These are phyloP conservation scores for Septoria linicola DNA, from an alignment of 2,329 filamentous ascomycete genomes.

Conservation along the genomic window DNA sequence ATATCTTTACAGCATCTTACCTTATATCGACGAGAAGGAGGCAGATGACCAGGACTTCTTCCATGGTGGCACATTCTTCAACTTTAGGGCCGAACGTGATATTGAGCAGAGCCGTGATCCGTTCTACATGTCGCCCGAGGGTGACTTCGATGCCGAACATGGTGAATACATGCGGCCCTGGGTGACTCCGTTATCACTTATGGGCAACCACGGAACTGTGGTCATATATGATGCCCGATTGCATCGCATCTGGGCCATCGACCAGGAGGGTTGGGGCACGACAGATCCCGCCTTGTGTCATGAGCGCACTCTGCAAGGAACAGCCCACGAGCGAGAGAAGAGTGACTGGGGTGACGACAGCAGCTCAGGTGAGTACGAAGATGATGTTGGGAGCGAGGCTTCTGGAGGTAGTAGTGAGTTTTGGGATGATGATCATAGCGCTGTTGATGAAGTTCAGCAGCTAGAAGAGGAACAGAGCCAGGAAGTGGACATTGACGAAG, in stretches of 20 bases:
- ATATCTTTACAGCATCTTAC: conserved; percentile 20
- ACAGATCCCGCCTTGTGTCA: conserved; percentile 11
- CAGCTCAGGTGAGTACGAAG: neutral
- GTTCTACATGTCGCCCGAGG: conserved; percentile 1
- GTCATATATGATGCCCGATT: conserved; percentile 16
- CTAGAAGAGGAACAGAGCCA: conserved; percentile 1
- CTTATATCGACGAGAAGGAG: conserved; percentile 13
- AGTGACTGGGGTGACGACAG: conserved; percentile 17
- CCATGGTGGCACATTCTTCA: conserved; percentile 12
- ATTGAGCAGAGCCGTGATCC: conserved; percentile 12
- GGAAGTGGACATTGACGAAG: conserved; percentile 17
- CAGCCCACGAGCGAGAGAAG: conserved; percentile 6
- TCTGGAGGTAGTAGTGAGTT: conserved; percentile 17
- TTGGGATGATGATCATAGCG: conserved; percentile 2
- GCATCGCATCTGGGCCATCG: conserved; percentile 18
- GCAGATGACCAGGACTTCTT: conserved; percentile 15
- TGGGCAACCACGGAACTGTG: conserved; percentile 11
- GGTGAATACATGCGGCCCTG: conserved; percentile 19
- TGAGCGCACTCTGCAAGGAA: neutral
- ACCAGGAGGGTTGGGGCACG: conserved; percentile 4
- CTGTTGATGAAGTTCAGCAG: conserved; percentile 9
- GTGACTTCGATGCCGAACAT: conserved; percentile 3
- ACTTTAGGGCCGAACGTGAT: conserved; percentile 1
- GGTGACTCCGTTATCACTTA: conserved; percentile 10
- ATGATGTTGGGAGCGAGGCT: conserved; percentile 6